Evolutionary conservation across 371 early-diverging fungal genomes (phyloP), one percentile per base, ranked within the genome.

Genomic region (Mortierella sp.): DNA sequence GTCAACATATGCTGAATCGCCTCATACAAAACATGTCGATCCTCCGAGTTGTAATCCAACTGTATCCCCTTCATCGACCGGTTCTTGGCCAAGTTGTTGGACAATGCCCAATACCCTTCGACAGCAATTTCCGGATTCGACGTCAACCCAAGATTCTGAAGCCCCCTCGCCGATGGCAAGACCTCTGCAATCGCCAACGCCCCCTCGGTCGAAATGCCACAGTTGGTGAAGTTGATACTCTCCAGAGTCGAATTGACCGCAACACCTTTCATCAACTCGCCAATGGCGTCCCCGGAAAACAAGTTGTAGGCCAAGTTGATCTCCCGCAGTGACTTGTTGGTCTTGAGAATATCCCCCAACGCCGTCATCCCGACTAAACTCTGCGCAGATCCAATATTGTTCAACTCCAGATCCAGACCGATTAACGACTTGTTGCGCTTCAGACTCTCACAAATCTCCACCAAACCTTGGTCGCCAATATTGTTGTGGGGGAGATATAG

Each of bases 21-120:
- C 28, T 89, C 80, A 38, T 88, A 82, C 3, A 89, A 70, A 2
- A 31, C 58, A 65, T 85, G 83, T 73, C 88, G 82, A 26, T 88
- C 89, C 13, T 63, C 85, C 24, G 88, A 84, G 73, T 89, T 88
- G 74, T 88, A 89, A 34, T 89, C 89, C 52, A 89, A 70, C 50
- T 85, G 88, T 11, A 89, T 78, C 2, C 86, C 80, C 76, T 89
- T 89, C 76, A 89, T 75, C 8, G 75, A 80, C 45, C 71, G 79
- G 68, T 89, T 89, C 70, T 80, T 73, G 14, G 77, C 71, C 10
- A 89, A 76, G n/a, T 72, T 73, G 9, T 74, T 60, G 19, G 89
- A 85, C 42, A 89, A 38, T 0, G 77, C 80, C 83, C 83, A 82
- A 31, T 89, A 88, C 2, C 83, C 89, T 21, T 89, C 89, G 4